These are phyloP conservation scores for Kodamaea arcana DNA, from an alignment of 1,139 yeast species.

Conservation along the genomic window DNA sequence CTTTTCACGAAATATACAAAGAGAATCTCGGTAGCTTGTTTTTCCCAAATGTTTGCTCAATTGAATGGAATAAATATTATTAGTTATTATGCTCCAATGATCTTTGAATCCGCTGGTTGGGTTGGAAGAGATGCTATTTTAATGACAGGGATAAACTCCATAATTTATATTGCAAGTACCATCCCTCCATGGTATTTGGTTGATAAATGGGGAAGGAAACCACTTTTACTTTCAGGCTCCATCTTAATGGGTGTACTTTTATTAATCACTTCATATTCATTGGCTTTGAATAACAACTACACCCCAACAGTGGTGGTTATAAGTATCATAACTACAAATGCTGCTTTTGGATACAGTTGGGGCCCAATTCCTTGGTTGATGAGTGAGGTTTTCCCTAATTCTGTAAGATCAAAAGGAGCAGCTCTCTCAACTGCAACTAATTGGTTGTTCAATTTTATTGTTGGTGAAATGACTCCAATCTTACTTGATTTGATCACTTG, in stretches of 20 bases:
- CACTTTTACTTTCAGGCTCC: conserved; percentile 74
- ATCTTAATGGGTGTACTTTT: conserved; percentile 73
- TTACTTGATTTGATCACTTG: conserved; percentile 73
- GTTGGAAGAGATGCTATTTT: conserved; percentile 79
- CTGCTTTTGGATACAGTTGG: conserved; percentile 86
- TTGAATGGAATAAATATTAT: conserved; percentile 90
- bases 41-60: conserved; percentile 89
- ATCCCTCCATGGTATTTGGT: conserved; percentile 90
- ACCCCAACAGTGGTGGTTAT: conserved; percentile 74
- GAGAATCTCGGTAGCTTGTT: conserved; percentile 84
- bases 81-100: conserved; percentile 89
- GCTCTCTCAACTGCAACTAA: conserved; percentile 88
- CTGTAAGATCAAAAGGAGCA: conserved; percentile 90
- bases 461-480: conserved; percentile 87
- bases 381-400: conserved; percentile 83
- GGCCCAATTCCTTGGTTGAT: conserved; percentile 96
- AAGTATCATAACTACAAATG: conserved; percentile 74
- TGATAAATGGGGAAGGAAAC: conserved; percentile 88
- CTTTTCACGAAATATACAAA: conserved; percentile 62
- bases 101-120: conserved; percentile 96
- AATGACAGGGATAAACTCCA: conserved; percentile 87
- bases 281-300: conserved; percentile 51
- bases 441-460: conserved; percentile 92
- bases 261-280: conserved; percentile 60
- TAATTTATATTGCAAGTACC: conserved; percentile 71